phyloP scores from a whole-genome alignment of 1,139 yeast genomes.

The Magnusiomyces paraingens region DNA sequence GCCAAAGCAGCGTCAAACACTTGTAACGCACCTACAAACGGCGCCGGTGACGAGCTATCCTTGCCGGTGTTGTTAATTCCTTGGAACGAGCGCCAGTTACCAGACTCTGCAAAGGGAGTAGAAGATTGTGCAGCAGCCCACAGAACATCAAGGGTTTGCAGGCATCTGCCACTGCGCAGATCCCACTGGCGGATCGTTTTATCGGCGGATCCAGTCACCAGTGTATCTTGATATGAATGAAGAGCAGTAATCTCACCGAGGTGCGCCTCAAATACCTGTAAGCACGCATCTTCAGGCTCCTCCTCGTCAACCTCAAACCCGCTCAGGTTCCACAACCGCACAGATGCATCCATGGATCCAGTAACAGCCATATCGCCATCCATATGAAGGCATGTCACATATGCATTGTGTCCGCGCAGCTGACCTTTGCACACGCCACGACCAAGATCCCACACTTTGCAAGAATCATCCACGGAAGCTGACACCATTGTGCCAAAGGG shows the following conservation, averaged over 20 bases:
- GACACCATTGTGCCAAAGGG: conserved; percentile 72
- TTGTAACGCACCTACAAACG: conserved; percentile 54
- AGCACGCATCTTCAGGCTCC: conserved; percentile 26
- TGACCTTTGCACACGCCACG: conserved; percentile 36
- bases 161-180: conserved; percentile 47
- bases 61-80: not conserved
- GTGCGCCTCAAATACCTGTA: conserved; percentile 54
- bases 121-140: conserved; percentile 43
- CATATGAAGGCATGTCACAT: conserved; percentile 53
- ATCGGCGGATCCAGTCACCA: conserved; percentile 55
- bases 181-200: conserved; percentile 59
- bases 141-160: conserved; percentile 54
- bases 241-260: conserved; percentile 58
- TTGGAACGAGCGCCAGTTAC: conserved; percentile 21
- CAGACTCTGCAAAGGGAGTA: conserved; percentile 17
- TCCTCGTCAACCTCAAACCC: conserved; percentile 21
- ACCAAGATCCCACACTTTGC: conserved; percentile 77
- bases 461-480: conserved; percentile 74
- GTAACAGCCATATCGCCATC: conserved; percentile 49
- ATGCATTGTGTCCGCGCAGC: conserved; percentile 38
- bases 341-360: conserved; percentile 57
- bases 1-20: conserved; percentile 67
- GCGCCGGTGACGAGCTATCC: conserved; percentile 19
- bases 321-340: conserved; percentile 53
- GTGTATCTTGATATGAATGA: conserved; percentile 43